Evolutionary conservation across 139 green algal species (phyloP).

Genomic region (Chlorella vulgaris): DNA sequence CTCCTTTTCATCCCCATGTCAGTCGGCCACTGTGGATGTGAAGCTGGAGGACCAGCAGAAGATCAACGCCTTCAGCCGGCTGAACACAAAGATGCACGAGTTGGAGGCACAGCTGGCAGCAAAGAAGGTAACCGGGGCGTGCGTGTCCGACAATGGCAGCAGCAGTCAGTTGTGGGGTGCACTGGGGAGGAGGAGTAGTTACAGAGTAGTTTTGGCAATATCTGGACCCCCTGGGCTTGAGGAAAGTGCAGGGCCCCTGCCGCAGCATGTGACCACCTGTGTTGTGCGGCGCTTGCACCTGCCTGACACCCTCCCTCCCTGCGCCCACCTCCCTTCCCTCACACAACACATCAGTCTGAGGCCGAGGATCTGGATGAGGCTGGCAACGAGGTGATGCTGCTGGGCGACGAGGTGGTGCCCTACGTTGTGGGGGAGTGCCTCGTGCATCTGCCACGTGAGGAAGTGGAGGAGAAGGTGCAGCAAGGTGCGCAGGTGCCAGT

Average conservation of each 20-base stretch:
- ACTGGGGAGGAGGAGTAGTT: no score
- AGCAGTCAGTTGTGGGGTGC: no score
- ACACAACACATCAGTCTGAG: conserved; percentile 51
- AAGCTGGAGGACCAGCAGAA: conserved; percentile 76
- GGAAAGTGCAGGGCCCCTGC: no score
- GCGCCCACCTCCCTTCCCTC: neutral
- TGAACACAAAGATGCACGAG: conserved; percentile 76
- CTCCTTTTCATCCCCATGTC: neutral
- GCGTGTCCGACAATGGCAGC: no score
- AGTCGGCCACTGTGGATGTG: conserved; percentile 53
- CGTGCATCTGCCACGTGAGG: conserved; percentile 51
- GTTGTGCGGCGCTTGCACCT: no score
- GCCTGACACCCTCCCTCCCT: neutral
- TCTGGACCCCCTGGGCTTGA: no score
- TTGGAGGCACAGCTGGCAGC: conserved; percentile 62
- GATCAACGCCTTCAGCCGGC: conserved; percentile 81
- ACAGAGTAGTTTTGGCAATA: no score
- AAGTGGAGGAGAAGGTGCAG: conserved; percentile 66
- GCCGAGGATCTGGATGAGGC: conserved; percentile 82
- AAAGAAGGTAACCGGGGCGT: no score
- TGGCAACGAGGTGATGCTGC: conserved; percentile 80
- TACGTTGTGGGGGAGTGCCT: conserved; percentile 76
- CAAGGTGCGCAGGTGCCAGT: conserved; percentile 40
- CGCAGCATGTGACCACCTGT: neutral
- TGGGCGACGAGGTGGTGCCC: conserved; percentile 71